These are phyloP conservation scores for Pseudevernia furfuracea DNA, from an alignment of 495 filamentous ascomycete species.

Conservation along the genomic window DNA sequence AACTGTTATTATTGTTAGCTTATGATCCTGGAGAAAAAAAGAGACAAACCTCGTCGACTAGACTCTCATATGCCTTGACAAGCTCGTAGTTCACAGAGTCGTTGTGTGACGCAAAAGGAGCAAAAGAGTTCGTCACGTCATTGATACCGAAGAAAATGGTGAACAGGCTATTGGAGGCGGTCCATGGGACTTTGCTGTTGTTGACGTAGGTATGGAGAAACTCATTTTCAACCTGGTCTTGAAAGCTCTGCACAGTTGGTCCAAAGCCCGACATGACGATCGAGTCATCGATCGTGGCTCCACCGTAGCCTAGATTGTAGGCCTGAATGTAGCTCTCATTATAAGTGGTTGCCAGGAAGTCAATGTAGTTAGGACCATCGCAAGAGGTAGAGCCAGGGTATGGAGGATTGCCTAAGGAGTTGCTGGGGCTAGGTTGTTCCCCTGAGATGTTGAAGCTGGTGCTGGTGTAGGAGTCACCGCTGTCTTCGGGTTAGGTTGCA, in stretches of 20 bases:
- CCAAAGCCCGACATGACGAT: slow-evolving; percentile 36
- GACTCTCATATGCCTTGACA: slow-evolving; percentile 47
- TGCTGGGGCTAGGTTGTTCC: slow-evolving; percentile 50
- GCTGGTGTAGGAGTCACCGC: slow-evolving; percentile 53
- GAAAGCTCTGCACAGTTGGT: slow-evolving; percentile 33
- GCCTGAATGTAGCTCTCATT: slow-evolving; percentile 46
- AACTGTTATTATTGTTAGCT: slow-evolving; percentile 33
- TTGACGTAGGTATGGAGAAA: slow-evolving; percentile 34
- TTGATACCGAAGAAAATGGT: slow-evolving; percentile 42
- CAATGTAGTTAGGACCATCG: slow-evolving; percentile 49
- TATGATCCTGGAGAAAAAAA: neutral
- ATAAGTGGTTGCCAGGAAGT: slow-evolving; percentile 47
- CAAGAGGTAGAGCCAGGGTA: slow-evolving; percentile 42
- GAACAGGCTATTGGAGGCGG: slow-evolving; percentile 32
- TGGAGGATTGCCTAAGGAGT: slow-evolving; percentile 70
- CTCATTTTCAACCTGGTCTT: slow-evolving; percentile 36
- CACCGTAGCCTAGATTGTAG: slow-evolving; percentile 51
- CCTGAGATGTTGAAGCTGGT: slow-evolving; percentile 58
- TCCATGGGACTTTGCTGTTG: slow-evolving; percentile 29
- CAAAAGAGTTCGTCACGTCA: slow-evolving; percentile 39
- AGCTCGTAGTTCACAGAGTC: slow-evolving; percentile 41
- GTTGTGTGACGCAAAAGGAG: slow-evolving; percentile 37
- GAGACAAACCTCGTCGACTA: slow-evolving; percentile 40
- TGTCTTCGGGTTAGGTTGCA: slow-evolving; percentile 30
- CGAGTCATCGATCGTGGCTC: slow-evolving; percentile 47